Evolutionary conservation across 129 eudicot species (phyloP).

Genomic region (Flaveria robusta): DNA sequence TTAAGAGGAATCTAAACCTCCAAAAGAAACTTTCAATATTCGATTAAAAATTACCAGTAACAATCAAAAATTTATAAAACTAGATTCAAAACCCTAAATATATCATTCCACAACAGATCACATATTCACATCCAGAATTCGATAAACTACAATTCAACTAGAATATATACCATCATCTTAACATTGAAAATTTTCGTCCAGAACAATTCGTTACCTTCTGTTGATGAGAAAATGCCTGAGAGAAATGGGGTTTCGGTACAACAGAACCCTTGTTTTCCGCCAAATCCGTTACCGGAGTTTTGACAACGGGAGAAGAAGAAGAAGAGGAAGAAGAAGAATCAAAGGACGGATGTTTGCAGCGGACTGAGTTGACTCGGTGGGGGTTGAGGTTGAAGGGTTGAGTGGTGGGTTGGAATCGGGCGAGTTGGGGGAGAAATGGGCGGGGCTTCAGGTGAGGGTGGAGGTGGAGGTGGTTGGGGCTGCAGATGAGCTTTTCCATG

Average conservation of each 20-base stretch:
- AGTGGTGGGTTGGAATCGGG: slow-evolving; percentile 38
- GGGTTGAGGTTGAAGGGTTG: slow-evolving; percentile 29
- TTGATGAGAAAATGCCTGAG: slow-evolving; percentile 31
- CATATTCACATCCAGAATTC: slow-evolving; percentile 2
- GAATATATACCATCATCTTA: not conserved
- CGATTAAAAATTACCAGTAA: slow-evolving; percentile 2
- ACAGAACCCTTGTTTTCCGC: slow-evolving; percentile 41
- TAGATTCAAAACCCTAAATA: slow-evolving; percentile 12
- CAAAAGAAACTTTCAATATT: not conserved
- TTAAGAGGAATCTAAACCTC: slow-evolving; percentile 15
- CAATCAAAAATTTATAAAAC: not conserved
- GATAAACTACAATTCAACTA: slow-evolving; percentile 11
- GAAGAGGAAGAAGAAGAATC: not conserved
- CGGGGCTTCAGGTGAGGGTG: slow-evolving; percentile 42
- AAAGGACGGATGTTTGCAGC: no score
- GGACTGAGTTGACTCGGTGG: slow-evolving; percentile 9
- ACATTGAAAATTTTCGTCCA: not conserved
- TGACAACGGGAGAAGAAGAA: not conserved
- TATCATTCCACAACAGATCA: not conserved
- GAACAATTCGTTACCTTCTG: slow-evolving; percentile 34
- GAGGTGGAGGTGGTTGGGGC: slow-evolving; percentile 40
- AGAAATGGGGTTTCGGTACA: slow-evolving; percentile 21
- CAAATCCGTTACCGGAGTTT: slow-evolving; percentile 4
- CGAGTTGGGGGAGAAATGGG: slow-evolving; percentile 54
- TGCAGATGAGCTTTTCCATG: slow-evolving; percentile 64